phyloP scores from a whole-genome alignment of 768 basidiomycete genomes.

The Pisolithus orientalis region DNA sequence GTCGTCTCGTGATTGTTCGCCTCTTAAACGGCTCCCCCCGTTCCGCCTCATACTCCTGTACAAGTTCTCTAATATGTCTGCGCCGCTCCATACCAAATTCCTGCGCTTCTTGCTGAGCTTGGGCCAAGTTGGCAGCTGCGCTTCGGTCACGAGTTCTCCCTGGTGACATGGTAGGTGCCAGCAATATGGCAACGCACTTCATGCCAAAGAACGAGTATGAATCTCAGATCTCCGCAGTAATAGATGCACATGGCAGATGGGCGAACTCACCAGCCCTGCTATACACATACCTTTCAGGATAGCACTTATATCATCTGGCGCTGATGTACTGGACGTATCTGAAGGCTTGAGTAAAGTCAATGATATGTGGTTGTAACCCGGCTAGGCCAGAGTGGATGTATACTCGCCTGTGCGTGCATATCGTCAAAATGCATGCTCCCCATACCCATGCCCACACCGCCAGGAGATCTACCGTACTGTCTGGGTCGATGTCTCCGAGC shows the following conservation, averaged over 20 bases:
- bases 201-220: background rate
- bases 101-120: slow-evolving; percentile 52
- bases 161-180: slow-evolving; percentile 3
- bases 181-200: background rate
- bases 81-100: slow-evolving; percentile 51
- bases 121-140: slow-evolving; percentile 52
- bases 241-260: background rate
- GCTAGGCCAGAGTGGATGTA: background rate
- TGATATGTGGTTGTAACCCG: background rate
- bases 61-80: slow-evolving; percentile 43
- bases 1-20: background rate
- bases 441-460: background rate
- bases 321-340: background rate
- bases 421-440: background rate
- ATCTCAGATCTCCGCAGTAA: background rate
- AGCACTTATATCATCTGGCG: background rate
- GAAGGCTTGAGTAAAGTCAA: background rate
- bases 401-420: background rate
- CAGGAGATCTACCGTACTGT: background rate
- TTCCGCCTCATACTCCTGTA: slow-evolving; percentile 25
- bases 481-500: background rate
- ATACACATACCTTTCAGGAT: background rate
- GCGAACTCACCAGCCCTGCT: background rate
- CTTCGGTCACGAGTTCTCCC: slow-evolving; percentile 38
- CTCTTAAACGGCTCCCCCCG: background rate